Evolutionary conservation across 768 basidiomycete genomes (phyloP).

Genomic region (Pleurotus pulmonarius): DNA sequence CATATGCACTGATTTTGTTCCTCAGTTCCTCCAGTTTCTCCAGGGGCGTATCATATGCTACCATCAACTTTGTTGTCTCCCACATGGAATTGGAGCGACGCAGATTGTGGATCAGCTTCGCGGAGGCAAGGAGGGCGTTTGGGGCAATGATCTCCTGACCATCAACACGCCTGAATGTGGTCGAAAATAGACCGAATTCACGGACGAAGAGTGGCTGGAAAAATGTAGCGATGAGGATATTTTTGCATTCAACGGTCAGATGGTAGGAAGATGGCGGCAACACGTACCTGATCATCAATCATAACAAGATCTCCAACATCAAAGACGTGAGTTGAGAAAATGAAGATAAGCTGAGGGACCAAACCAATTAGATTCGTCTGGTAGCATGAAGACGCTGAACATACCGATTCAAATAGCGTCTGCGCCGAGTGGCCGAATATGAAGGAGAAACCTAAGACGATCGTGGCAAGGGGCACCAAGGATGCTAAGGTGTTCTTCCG

Average conservation of each 20-base stretch:
- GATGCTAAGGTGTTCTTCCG: slow-evolving; percentile 61
- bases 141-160: slow-evolving; percentile 80
- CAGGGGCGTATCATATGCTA: slow-evolving; percentile 69
- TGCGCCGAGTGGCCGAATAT: slow-evolving; percentile 82
- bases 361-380: not conserved
- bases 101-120: slow-evolving; percentile 77
- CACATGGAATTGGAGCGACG: slow-evolving; percentile 75
- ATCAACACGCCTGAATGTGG: slow-evolving; percentile 75
- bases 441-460: slow-evolving; percentile 82
- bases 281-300: slow-evolving; percentile 65
- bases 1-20: slow-evolving; percentile 53
- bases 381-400: slow-evolving; percentile 14
- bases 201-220: slow-evolving; percentile 49
- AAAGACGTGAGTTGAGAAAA: slow-evolving; percentile 83
- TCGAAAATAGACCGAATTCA: slow-evolving; percentile 80
- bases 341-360: slow-evolving; percentile 64
- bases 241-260: not conserved
- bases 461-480: slow-evolving; percentile 74
- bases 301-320: slow-evolving; percentile 81
- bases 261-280: slow-evolving; percentile 1
- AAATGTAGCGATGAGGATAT: not conserved
- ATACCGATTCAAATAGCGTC: slow-evolving; percentile 71
- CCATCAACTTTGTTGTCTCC: slow-evolving; percentile 65
- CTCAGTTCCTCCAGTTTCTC: slow-evolving; percentile 67
- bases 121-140: slow-evolving; percentile 63